Evolutionary conservation across 2,329 filamentous ascomycete genomes (phyloP).

Genomic region (Hypoxylon sp.): DNA sequence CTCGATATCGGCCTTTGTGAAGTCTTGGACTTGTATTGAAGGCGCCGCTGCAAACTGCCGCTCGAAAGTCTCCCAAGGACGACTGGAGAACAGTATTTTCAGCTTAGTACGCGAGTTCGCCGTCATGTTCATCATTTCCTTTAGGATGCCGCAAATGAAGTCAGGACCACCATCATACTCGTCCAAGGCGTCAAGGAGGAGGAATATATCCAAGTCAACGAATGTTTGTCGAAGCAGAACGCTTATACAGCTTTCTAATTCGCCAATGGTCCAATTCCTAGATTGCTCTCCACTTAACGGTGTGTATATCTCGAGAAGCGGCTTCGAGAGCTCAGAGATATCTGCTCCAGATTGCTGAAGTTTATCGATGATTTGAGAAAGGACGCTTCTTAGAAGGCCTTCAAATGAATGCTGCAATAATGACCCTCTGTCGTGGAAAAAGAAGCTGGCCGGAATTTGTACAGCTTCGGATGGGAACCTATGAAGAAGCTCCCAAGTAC

Average conservation of each 20-base stretch:
- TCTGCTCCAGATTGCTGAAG: background rate
- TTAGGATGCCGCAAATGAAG: slow-evolving; percentile 32
- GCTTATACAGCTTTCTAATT: slow-evolving; percentile 11
- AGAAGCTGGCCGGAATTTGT: slow-evolving; percentile 36
- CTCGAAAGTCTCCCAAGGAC: slow-evolving; percentile 34
- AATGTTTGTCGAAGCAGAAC: slow-evolving; percentile 21
- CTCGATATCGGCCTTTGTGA: slow-evolving; percentile 40
- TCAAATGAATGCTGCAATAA: slow-evolving; percentile 41
- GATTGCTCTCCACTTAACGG: background rate
- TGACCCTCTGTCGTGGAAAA: slow-evolving; percentile 39
- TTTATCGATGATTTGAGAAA: slow-evolving; percentile 33
- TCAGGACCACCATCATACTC: slow-evolving; percentile 37
- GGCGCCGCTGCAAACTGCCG: slow-evolving; percentile 8
- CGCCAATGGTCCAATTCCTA: slow-evolving; percentile 8
- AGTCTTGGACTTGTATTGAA: slow-evolving; percentile 36
- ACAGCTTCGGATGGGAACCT: slow-evolving; percentile 6
- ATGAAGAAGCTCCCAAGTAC: slow-evolving; percentile 35
- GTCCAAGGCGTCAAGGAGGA: slow-evolving; percentile 40
- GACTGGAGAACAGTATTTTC: slow-evolving; percentile 41
- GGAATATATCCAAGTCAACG: slow-evolving; percentile 28
- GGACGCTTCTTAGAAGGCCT: slow-evolving; percentile 41
- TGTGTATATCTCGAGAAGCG: background rate
- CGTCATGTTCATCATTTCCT: slow-evolving; percentile 17
- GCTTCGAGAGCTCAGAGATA: background rate
- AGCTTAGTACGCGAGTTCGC: slow-evolving; percentile 11